Conservation (phyloP, 2,329 filamentous ascomycete species). For the Pyrenochaeta sp. region DNA sequence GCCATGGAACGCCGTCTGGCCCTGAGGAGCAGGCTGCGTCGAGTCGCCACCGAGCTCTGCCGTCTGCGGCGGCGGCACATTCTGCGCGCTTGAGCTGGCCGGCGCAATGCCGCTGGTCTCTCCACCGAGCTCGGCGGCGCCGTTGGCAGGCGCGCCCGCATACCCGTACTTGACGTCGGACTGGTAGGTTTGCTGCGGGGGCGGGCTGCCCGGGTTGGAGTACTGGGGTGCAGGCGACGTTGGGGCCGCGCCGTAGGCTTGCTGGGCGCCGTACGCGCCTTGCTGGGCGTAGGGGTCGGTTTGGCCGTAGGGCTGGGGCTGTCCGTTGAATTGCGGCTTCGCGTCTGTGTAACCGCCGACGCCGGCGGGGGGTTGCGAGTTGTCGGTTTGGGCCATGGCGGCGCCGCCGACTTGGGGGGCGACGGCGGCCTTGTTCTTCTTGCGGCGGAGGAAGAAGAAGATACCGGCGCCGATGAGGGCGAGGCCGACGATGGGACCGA, state of each 20-base stretch:
- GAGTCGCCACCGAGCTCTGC: slow-evolving; percentile 11
- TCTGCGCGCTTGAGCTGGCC: background rate
- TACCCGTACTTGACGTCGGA: slow-evolving; percentile 8
- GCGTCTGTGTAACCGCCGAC: slow-evolving; percentile 23
- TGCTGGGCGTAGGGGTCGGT: slow-evolving; percentile 7
- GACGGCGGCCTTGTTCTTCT: slow-evolving; percentile 21
- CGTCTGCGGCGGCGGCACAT: background rate
- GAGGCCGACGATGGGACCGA: slow-evolving; percentile 34
- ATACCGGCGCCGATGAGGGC: slow-evolving; percentile 28
- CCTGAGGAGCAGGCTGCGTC: background rate
- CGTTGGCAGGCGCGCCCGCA: background rate
- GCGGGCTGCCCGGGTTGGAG: slow-evolving; percentile 14
- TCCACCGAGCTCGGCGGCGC: slow-evolving; percentile 10
- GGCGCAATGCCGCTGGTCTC: slow-evolving; percentile 1
- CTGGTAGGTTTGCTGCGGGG: slow-evolving; percentile 7
- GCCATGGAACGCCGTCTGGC: background rate
- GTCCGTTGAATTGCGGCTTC: slow-evolving; percentile 19
- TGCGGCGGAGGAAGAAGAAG: slow-evolving; percentile 37
- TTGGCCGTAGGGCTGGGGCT: slow-evolving; percentile 11
- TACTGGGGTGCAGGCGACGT: slow-evolving; percentile 24
- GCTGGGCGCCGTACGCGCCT: slow-evolving; percentile 6
- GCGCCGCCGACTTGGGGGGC: slow-evolving; percentile 14
- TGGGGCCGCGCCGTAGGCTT: slow-evolving; percentile 5
- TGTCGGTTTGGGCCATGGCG: slow-evolving; percentile 13
- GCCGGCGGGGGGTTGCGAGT: slow-evolving; percentile 18